A percentile compares a stretch with the other conserved stretches of the same genome.
Evolutionary conservation across 2,329 filamentous ascomycete species (phyloP).

Genomic region (Hypoxylon sp.): DNA sequence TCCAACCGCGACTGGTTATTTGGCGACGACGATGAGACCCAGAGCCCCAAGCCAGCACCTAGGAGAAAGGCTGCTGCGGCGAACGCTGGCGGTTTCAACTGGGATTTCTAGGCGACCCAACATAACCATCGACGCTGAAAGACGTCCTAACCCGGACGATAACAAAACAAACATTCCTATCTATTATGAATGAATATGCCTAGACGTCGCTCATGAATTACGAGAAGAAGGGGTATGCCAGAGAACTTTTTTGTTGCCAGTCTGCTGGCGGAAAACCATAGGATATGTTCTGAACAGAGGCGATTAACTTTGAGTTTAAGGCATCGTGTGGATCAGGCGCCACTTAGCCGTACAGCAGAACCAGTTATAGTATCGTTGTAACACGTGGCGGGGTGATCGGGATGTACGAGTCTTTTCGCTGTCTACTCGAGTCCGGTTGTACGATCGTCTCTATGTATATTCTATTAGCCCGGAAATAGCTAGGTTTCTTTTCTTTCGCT

Average conservation of each 20-base stretch:
- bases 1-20: conserved; percentile 70
- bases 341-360: conserved; percentile 4
- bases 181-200: conserved; percentile 46
- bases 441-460: conserved; percentile 20
- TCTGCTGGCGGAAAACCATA: conserved; percentile 13
- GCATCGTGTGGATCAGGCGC: conserved; percentile 1
- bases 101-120: conserved; percentile 52
- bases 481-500: conserved; percentile 10
- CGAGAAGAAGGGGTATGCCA: conserved; percentile 42
- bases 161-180: conserved; percentile 30
- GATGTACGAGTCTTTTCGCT: background rate
- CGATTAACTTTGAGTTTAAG: conserved; percentile 13
- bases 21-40: conserved; percentile 61
- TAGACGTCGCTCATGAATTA: conserved; percentile 54
- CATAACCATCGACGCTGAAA: conserved; percentile 39
- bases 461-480: conserved; percentile 9
- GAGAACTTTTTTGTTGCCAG: conserved; percentile 21
- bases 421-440: conserved; percentile 17
- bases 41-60: conserved; percentile 54
- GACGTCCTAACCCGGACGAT: conserved; percentile 9
- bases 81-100: conserved; percentile 49
- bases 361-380: conserved; percentile 17
- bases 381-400: conserved; percentile 4
- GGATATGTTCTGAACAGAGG: conserved; percentile 18
- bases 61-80: conserved; percentile 54